phyloP scores from a whole-genome alignment of 192 early-diverging fungal genomes.

The Backusella circina region DNA sequence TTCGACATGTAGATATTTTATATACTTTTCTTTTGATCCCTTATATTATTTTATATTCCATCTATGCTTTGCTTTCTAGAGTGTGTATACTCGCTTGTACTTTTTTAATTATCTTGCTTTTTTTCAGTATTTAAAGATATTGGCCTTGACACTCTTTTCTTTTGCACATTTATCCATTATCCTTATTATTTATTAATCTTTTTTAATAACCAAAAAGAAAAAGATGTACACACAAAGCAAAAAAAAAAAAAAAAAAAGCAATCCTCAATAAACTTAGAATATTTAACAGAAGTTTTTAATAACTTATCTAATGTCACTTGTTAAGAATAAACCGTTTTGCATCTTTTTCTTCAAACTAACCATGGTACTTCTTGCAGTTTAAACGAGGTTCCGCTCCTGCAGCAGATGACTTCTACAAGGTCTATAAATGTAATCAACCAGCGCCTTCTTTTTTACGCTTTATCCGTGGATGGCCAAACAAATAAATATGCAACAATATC shows the following conservation, averaged over 20 bases:
- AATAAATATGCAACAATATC: neutral
- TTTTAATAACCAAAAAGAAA: neutral
- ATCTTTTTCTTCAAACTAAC: neutral
- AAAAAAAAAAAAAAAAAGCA: neutral
- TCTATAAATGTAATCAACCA: neutral
- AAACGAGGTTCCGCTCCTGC: neutral
- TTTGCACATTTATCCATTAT: neutral
- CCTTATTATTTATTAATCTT: neutral
- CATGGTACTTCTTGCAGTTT: neutral
- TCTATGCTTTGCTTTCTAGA: neutral
- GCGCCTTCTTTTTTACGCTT: neutral
- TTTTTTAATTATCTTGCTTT: neutral
- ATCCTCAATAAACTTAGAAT: neutral
- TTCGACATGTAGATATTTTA: constrained; percentile 18
- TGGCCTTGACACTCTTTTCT: neutral
- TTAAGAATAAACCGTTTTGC: neutral
- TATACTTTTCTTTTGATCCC: neutral
- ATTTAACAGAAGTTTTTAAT: neutral
- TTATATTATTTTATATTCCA: neutral
- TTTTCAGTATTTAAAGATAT: neutral
- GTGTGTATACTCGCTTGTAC: neutral
- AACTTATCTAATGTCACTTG: no score
- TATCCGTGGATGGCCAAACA: neutral
- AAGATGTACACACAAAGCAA: neutral
- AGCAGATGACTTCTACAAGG: neutral